phyloP scores from a whole-genome alignment of 2,329 filamentous ascomycete species.

The Drechslerella coelobrocha region DNA sequence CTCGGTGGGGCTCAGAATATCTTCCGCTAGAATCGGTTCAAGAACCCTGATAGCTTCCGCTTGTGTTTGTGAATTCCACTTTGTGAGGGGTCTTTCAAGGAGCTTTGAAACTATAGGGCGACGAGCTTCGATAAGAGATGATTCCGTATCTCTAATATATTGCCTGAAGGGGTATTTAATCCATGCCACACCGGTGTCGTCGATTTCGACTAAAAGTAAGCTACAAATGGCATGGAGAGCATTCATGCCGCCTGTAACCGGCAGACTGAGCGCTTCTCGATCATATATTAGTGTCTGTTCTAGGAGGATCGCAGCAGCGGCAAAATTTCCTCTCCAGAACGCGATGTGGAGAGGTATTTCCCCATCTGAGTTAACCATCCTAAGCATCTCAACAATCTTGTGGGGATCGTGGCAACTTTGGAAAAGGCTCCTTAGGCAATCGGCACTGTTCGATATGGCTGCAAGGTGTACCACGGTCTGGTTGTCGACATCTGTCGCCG shows the following conservation, averaged over 20 bases:
- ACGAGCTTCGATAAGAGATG: too few species aligned
- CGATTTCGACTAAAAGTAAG: background rate
- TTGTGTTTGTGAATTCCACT: background rate
- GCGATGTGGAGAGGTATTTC: slow-evolving; percentile 10
- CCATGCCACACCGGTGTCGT: background rate
- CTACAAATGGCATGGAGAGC: slow-evolving; percentile 11
- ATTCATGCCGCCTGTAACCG: background rate
- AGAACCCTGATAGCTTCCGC: background rate
- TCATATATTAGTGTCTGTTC: background rate
- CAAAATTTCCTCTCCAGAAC: slow-evolving; percentile 13
- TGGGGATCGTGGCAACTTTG: background rate
- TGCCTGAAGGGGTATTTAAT: background rate
- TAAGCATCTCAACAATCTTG: background rate
- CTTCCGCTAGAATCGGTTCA: background rate
- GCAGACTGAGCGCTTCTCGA: background rate
- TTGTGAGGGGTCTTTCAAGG: background rate
- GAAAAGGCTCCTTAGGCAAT: slow-evolving; percentile 4
- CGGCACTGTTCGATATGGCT: slow-evolving; percentile 5
- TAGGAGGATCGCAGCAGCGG: background rate
- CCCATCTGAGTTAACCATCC: background rate
- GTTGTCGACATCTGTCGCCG: background rate
- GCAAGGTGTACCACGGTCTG: slow-evolving; percentile 5
- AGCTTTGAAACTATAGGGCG: background rate
- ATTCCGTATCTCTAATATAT: background rate
- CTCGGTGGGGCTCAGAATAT: background rate